Evolutionary conservation across 2,329 filamentous ascomycete species (phyloP).

Genomic region (Fusarium albosuccineum): DNA sequence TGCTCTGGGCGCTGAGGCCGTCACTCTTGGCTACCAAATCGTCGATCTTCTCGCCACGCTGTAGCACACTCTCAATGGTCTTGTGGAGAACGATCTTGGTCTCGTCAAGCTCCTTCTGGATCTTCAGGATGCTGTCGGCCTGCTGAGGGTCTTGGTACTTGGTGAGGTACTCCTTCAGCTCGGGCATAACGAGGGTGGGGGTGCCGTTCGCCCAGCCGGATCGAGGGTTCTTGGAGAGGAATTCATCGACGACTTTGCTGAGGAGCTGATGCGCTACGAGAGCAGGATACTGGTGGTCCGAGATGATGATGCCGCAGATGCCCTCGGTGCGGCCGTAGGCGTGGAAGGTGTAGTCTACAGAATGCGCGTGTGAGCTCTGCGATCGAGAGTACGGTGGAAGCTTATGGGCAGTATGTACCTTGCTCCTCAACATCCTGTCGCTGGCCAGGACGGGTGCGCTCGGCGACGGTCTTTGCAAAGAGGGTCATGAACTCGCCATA

Average conservation of each 20-base stretch:
- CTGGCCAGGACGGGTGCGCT: constrained; percentile 84
- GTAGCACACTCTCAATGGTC: constrained; percentile 88
- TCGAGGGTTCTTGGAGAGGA: constrained; percentile 80
- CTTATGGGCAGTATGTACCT: constrained; percentile 58
- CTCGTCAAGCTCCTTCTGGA: constrained; percentile 96
- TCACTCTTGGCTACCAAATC: constrained; percentile 94
- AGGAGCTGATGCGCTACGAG: constrained; percentile 89
- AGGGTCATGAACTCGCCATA: constrained; percentile 81
- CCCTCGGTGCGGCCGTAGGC: constrained; percentile 82
- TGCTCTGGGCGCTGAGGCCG: constrained; percentile 89
- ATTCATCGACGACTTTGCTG: constrained; percentile 89
- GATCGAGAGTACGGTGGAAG: background rate
- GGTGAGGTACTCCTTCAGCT: constrained; percentile 80
- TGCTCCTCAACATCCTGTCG: constrained; percentile 89
- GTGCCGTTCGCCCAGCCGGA: constrained; percentile 72
- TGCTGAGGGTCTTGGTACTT: constrained; percentile 88
- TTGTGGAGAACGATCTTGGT: constrained; percentile 98
- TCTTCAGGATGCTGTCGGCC: constrained; percentile 93
- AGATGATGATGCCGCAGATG: constrained; percentile 82
- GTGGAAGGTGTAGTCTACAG: constrained; percentile 77
- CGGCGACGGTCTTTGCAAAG: constrained; percentile 88
- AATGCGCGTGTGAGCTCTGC: constrained; percentile 32
- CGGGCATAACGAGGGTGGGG: constrained; percentile 72
- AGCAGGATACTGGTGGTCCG: constrained; percentile 79
- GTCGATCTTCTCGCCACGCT: constrained; percentile 97